Conservation (phyloP, 208 protist species). For the Acanthamoeba healyi region DNA sequence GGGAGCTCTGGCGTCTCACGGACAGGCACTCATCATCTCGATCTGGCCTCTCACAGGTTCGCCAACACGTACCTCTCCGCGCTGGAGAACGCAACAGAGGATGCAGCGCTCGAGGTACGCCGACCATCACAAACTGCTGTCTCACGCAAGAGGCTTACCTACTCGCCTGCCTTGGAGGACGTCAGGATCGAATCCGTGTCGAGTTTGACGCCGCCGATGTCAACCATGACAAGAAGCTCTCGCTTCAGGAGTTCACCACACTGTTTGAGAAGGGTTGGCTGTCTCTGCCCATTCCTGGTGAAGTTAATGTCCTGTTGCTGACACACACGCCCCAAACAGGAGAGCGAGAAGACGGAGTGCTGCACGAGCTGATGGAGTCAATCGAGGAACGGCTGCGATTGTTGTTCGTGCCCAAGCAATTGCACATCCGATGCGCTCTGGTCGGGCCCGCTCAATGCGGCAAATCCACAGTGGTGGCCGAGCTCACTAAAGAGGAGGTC, state of each 20-base stretch:
- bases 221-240: background rate
- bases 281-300: no score
- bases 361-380: background rate
- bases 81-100: background rate
- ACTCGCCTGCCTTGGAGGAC: background rate
- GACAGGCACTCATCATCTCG: no score
- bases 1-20: background rate
- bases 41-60: background rate
- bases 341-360: background rate
- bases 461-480: slow-evolving; percentile 21
- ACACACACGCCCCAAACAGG: background rate
- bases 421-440: slow-evolving; percentile 32
- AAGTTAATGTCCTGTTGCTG: no score
- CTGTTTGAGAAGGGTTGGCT: background rate
- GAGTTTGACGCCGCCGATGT: slow-evolving; percentile 9
- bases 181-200: background rate
- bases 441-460: slow-evolving; percentile 47
- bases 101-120: background rate
- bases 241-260: background rate
- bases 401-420: slow-evolving; percentile 34
- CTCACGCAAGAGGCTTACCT: background rate
- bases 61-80: background rate
- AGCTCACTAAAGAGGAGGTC: slow-evolving; percentile 46
- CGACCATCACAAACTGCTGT: background rate
- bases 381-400: slow-evolving; percentile 32